Evolutionary conservation across 2,329 filamentous ascomycete genomes (phyloP).

Genomic region (Colletotrichum navitas): DNA sequence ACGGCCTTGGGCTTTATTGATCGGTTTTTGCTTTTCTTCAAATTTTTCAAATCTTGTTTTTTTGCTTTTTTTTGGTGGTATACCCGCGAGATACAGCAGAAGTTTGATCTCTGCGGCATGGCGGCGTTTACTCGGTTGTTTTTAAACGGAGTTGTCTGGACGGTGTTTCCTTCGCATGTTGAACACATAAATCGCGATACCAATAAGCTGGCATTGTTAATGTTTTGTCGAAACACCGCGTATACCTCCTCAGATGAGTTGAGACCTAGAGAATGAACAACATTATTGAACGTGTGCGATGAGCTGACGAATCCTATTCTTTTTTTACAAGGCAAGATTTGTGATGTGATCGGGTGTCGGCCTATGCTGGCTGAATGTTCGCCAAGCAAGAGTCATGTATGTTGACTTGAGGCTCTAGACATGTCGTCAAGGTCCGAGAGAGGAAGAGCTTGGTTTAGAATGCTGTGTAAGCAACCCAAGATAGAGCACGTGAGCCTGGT

Average conservation of each 20-base stretch:
- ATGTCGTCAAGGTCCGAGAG: background rate
- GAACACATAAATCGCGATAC: slow-evolving; percentile 31
- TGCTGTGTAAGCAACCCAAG: background rate
- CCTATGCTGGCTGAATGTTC: background rate
- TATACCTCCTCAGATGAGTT: slow-evolving; percentile 24
- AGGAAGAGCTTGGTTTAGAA: background rate
- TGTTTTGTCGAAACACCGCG: slow-evolving; percentile 25
- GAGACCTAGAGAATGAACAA: slow-evolving; percentile 27
- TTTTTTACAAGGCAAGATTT: too few relatives aligned
- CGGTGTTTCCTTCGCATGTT: slow-evolving; percentile 4
- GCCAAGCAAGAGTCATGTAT: too few relatives aligned
- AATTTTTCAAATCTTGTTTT: background rate
- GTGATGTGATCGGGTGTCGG: background rate
- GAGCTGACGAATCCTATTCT: background rate
- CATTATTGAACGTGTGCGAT: slow-evolving; percentile 1
- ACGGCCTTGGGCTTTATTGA: slow-evolving; percentile 62
- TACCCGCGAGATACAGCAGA: background rate
- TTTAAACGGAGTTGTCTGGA: slow-evolving; percentile 15
- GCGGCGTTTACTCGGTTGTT: slow-evolving; percentile 22
- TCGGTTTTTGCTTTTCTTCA: background rate
- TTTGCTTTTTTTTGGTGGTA: background rate
- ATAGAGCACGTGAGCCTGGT: background rate
- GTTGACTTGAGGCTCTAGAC: background rate
- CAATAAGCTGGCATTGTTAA: slow-evolving; percentile 40
- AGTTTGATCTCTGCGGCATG: slow-evolving; percentile 4